A percentile compares a stretch with the other conserved stretches of the same genome.
These are phyloP conservation scores for Lactarius pseudohatsudake DNA, from an alignment of 768 basidiomycete genomes.

Conservation along the genomic window DNA sequence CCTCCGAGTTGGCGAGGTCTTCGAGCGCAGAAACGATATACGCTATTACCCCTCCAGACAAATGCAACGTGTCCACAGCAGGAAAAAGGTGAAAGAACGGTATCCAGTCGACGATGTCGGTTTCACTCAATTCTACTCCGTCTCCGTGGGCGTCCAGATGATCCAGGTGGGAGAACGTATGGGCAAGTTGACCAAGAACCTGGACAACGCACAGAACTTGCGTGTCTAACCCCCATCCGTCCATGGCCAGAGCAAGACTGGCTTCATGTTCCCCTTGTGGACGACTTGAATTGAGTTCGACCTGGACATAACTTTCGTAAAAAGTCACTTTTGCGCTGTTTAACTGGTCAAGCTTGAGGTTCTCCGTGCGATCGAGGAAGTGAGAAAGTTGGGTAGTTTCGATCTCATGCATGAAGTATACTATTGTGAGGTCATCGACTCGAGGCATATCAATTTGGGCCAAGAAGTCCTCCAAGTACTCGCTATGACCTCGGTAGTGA, in stretches of 20 bases:
- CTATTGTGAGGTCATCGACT: no score
- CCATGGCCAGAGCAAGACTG: not conserved
- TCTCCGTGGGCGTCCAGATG: not conserved
- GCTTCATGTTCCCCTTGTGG: not conserved
- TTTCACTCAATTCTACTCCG: not conserved
- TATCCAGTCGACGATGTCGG: not conserved
- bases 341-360: no score
- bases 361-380: no score
- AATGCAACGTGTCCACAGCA: not conserved
- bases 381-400: no score
- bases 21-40: not conserved
- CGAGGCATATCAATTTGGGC: no score
- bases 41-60: not conserved
- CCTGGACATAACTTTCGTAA: no score
- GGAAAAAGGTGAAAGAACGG: not conserved
- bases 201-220: not conserved
- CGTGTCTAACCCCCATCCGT: fast-evolving
- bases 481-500: no score
- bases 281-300: no score
- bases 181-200: not conserved
- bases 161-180: not conserved
- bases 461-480: no score
- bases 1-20: not conserved
- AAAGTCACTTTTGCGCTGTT: no score
- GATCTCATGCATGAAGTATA: no score